These are phyloP conservation scores for Amanita pallidorosea DNA, from an alignment of 768 basidiomycete species.

Conservation along the genomic window DNA sequence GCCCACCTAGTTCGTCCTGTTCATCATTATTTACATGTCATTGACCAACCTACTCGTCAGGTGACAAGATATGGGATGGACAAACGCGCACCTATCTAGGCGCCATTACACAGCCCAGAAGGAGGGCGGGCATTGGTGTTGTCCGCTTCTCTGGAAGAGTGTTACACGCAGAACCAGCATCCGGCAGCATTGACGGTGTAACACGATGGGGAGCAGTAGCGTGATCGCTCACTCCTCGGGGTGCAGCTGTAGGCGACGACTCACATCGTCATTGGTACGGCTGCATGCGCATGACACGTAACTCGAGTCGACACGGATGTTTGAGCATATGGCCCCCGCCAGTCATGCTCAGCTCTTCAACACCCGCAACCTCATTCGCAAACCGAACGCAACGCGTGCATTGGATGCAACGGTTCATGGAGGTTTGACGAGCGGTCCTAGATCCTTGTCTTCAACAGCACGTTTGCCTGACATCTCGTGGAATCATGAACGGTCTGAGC, in stretches of 20 bases:
- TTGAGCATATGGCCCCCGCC: constrained; percentile 94
- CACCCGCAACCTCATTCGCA: constrained; percentile 97
- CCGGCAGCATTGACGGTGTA: not conserved
- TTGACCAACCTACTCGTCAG: too few relatives aligned
- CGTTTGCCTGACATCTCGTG: constrained; percentile 98
- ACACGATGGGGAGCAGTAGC: not conserved
- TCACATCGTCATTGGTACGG: constrained; percentile 96
- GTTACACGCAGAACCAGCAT: too few relatives aligned
- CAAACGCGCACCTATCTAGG: not conserved
- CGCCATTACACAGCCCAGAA: not conserved
- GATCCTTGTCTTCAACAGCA: constrained; percentile 95
- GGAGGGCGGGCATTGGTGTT: too few relatives aligned
- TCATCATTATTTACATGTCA: too few relatives aligned
- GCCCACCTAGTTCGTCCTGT: not conserved
- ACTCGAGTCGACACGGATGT: constrained; percentile 92
- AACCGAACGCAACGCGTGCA: constrained; percentile 99
- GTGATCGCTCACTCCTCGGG: too few relatives aligned
- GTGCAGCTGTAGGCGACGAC: too few relatives aligned
- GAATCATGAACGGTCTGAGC: constrained; percentile 94
- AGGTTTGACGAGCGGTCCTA: constrained; percentile 98
- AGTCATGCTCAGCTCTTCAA: constrained; percentile 93
- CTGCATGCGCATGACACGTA: constrained; percentile 95
- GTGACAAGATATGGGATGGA: not conserved
- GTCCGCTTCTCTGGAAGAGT: too few relatives aligned
- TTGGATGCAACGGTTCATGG: constrained; percentile 98